Evolutionary conservation across 768 basidiomycete species (phyloP).

Genomic region (Pulveroboletus ravenelii): DNA sequence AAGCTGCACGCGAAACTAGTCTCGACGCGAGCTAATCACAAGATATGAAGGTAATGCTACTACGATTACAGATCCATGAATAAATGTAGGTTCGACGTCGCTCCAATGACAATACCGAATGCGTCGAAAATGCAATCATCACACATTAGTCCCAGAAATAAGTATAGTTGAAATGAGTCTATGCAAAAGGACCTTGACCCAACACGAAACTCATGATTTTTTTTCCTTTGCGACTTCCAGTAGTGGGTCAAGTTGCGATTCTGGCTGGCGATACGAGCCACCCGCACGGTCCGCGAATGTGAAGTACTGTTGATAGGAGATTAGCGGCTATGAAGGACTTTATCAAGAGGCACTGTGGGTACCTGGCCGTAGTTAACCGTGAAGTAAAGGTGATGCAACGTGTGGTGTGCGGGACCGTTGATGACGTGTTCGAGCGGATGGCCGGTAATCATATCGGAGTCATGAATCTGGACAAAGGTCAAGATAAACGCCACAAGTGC

Average conservation of each 20-base stretch:
- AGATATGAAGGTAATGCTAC: background rate
- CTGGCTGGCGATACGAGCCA: conserved; percentile 87
- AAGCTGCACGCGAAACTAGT: background rate
- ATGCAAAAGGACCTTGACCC: background rate
- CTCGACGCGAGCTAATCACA: background rate
- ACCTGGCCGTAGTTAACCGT: conserved; percentile 94
- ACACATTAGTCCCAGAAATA: conserved; percentile 19
- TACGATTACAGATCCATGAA: background rate
- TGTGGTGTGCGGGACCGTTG: conserved; percentile 99
- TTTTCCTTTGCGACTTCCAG: conserved; percentile 47
- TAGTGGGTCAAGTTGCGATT: conserved; percentile 77
- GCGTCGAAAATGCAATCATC: background rate
- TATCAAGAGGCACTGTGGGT: conserved; percentile 30
- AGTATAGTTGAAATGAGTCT: conserved; percentile 12
- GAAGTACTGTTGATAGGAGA: conserved; percentile 68
- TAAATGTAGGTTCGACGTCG: background rate
- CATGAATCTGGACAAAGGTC: conserved; percentile 69
- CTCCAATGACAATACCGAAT: background rate
- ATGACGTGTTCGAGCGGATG: conserved; percentile 83
- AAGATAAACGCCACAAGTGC: background rate
- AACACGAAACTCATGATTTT: conserved; percentile 1
- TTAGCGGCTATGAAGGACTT: conserved; percentile 5
- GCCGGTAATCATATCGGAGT: conserved; percentile 97
- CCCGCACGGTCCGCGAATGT: conserved; percentile 87
- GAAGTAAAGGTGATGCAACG: conserved; percentile 94